Evolutionary conservation across 805 yeast genomes (phyloP).

Genomic region (Groenewaldozyma tartarivorans): DNA sequence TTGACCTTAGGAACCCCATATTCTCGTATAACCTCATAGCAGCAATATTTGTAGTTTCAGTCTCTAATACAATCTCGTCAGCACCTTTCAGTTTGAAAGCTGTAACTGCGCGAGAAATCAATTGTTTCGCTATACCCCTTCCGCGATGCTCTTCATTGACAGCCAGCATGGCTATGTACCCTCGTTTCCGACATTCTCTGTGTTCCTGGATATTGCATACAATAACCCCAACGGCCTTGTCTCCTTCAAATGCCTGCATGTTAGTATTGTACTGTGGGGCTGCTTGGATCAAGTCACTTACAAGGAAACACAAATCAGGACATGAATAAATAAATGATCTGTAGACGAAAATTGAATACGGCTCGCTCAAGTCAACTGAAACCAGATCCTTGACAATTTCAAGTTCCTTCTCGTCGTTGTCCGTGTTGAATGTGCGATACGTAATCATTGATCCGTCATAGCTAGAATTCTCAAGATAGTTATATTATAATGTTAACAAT

Average conservation of each 20-base stretch:
- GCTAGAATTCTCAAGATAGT: too few relatives aligned
- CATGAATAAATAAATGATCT: conserved; percentile 81
- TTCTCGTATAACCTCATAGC: conserved; percentile 65
- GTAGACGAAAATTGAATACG: conserved; percentile 88
- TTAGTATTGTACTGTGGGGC: too few relatives aligned
- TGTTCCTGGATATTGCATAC: conserved; percentile 77
- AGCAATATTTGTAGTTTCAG: conserved; percentile 72
- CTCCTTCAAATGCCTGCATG: conserved; percentile 29
- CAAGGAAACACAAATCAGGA: conserved; percentile 76
- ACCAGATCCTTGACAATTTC: conserved; percentile 38
- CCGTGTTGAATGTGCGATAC: conserved; percentile 18
- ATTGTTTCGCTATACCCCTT: conserved; percentile 68
- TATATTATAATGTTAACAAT: too few relatives aligned
- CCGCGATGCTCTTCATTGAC: conserved; percentile 67
- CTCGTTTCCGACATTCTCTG: conserved; percentile 62
- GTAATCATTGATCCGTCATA: conserved; percentile 8
- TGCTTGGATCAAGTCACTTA: too few relatives aligned
- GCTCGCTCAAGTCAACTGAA: conserved; percentile 74
- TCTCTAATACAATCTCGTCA: conserved; percentile 89
- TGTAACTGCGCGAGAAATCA: conserved; percentile 55
- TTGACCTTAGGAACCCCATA: conserved; percentile 64
- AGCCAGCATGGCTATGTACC: conserved; percentile 95
- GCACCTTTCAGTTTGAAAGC: conserved; percentile 39
- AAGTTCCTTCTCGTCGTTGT: conserved; percentile 24
- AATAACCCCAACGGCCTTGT: conserved; percentile 57